Base-by-base conservation (phyloP, 139 green algal genomes). In the Tetraselmis striata region DNA sequence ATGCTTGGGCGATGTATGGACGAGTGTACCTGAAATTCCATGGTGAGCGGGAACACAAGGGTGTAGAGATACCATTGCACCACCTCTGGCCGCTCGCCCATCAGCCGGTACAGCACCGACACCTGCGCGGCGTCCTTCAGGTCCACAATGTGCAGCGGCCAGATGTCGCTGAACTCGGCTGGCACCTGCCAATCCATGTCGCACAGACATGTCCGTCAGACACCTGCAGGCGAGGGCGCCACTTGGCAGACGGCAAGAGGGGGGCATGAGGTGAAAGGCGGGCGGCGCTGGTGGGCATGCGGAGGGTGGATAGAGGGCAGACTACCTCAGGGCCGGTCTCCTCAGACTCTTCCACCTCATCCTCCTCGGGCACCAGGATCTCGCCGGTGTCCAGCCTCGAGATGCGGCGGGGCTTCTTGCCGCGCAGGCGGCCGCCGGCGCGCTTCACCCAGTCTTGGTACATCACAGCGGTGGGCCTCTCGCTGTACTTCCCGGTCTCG, bases 21-120 rank as follows among this genome's bases (percentile, higher is more conserved):
- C n/a, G n/a, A n/a, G n/a, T n/a, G n/a, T n/a, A n/a, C n/a, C 31
- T 82, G 83, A 80, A 83, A 81, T 28, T 82, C 30, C 80, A 80
- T 80, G 0, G 84, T 87, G 26, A 84, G 59, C 31, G 84, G 84
- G 76, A 87, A 87, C 1, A 87, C 77, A 77, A 77, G 84, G 0
- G 31, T 30, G 75, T 83, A 31, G 5, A 87, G 77, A 31, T 83
- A 87, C 59, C 45, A 82, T 26, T 81, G 32, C 28, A 87, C 67
- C 24, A 82, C 31, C 59, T 81, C n/a, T 0, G 84, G 80, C 5
- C 29, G 29, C n/a, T 31, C 31, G 23, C 76, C 30, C 79, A 87
- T 22, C 25, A 87, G 80, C 28, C 59, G 30, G 28, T 84, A 84
- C 5, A 87, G 80, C 76, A 79, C 58, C 29, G 78, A 74, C 11